phyloP scores from a whole-genome alignment of 2,329 filamentous ascomycete genomes.

The Onygenales sp. region DNA sequence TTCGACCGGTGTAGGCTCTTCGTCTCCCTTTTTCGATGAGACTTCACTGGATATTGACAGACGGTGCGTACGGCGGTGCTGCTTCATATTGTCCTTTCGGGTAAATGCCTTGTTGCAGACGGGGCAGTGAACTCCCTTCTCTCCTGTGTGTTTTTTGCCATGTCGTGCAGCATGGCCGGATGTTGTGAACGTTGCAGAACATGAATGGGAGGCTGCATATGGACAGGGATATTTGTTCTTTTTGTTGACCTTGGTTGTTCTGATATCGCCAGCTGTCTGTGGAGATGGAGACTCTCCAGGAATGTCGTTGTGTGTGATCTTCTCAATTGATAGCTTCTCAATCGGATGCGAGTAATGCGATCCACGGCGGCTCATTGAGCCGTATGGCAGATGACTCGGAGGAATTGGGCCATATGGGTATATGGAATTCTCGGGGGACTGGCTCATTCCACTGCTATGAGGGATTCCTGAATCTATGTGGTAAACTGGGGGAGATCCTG shows the following conservation, averaged over 20 bases:
- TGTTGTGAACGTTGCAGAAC: conserved; percentile 55
- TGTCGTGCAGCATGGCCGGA: conserved; percentile 59
- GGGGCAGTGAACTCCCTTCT: conserved; percentile 58
- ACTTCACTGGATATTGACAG: conserved; percentile 16
- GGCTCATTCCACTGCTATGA: not conserved
- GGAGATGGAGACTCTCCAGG: conserved; percentile 20
- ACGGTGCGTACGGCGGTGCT: conserved; percentile 54
- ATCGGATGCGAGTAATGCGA: not conserved
- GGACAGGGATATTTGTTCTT: conserved; percentile 61
- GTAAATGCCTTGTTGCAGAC: conserved; percentile 61
- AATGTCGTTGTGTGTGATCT: not conserved
- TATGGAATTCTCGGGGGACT: not conserved
- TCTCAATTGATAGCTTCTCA: not conserved
- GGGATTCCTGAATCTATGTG: not conserved
- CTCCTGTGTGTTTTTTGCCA: conserved; percentile 59
- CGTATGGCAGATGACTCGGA: not conserved
- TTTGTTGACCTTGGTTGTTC: conserved; percentile 18
- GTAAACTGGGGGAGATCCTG: not conserved
- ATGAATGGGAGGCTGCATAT: conserved; percentile 49
- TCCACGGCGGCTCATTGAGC: not conserved
- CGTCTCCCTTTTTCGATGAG: conserved; percentile 15
- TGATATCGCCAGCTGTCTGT: conserved; percentile 16
- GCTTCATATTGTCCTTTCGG: conserved; percentile 62
- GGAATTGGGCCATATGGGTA: not conserved
- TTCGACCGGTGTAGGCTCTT: not conserved